Conservation (phyloP, 768 basidiomycete species). For the Erythrobasidium yunnanense region DNA sequence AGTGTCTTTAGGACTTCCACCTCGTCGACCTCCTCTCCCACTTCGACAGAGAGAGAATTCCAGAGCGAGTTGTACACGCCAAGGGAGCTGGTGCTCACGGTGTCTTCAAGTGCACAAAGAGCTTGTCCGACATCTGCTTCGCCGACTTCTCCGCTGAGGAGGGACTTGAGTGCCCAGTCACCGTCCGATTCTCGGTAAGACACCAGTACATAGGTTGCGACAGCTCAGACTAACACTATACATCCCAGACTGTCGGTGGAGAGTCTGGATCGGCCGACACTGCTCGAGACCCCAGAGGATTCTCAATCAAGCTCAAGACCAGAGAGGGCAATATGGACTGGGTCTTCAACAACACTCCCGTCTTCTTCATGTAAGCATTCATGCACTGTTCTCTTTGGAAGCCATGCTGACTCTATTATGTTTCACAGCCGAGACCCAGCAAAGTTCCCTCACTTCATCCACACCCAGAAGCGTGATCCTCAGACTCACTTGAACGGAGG, state of each 20-base stretch:
- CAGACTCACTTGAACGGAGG: constrained; percentile 82
- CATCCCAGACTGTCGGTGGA: constrained; percentile 46
- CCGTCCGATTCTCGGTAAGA: constrained; percentile 20
- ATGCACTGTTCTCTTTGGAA: no score
- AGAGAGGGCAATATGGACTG: constrained; percentile 46
- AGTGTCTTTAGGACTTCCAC: constrained; percentile 56
- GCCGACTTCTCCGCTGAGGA: constrained; percentile 43
- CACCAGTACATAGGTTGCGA: not conserved
- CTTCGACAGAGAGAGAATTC: constrained; percentile 44
- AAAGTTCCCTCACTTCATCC: constrained; percentile 47
- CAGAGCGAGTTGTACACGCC: constrained; percentile 61
- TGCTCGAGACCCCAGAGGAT: constrained; percentile 45
- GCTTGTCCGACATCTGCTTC: constrained; percentile 42
- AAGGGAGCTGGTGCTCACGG: constrained; percentile 60
- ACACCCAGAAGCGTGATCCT: constrained; percentile 55
- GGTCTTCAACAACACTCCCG: constrained; percentile 38
- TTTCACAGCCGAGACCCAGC: constrained; percentile 43
- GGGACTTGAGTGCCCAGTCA: constrained; percentile 40
- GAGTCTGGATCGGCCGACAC: constrained; percentile 45
- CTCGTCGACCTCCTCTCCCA: constrained; percentile 81
- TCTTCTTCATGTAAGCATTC: constrained; percentile 42
- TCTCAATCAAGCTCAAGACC: constrained; percentile 46
- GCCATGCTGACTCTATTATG: no score
- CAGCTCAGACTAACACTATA: not conserved
- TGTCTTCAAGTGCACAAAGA: constrained; percentile 43